Conservation (phyloP, 306 rosid species). For the Betula pendula region DNA sequence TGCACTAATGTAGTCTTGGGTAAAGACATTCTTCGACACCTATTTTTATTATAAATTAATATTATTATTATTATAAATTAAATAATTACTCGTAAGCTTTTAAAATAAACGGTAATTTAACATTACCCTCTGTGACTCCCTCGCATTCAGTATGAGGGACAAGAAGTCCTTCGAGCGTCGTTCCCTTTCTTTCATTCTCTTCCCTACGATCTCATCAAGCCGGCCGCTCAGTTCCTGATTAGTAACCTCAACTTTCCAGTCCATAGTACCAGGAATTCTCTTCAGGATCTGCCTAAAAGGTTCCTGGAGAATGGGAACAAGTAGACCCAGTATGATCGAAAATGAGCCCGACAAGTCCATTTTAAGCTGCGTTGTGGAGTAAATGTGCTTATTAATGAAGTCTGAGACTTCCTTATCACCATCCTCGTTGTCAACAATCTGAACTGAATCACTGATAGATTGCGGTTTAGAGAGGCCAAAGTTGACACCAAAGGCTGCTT, state of each 20-base stretch:
- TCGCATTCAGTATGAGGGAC: conserved; percentile 69
- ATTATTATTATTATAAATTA: too few species aligned
- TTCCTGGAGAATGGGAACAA: conserved; percentile 75
- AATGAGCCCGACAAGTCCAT: conserved; percentile 92
- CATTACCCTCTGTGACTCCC: conserved; percentile 48
- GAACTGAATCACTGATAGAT: conserved; percentile 30
- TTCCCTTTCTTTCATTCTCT: conserved; percentile 51
- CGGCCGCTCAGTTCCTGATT: conserved; percentile 55
- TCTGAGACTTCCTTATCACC: conserved; percentile 55
- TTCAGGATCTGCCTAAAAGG: conserved; percentile 79
- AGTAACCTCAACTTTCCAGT: conserved; percentile 72
- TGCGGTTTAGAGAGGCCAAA: conserved; percentile 70
- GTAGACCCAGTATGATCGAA: conserved; percentile 83
- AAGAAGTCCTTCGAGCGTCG: conserved; percentile 73
- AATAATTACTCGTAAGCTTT: too few species aligned
- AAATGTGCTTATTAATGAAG: conserved; percentile 77
- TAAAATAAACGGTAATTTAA: too few species aligned
- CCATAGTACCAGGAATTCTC: conserved; percentile 92
- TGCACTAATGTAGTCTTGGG: conserved; percentile 75
- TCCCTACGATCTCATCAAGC: conserved; percentile 66
- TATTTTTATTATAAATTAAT: too few species aligned
- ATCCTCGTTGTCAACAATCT: conserved; percentile 9
- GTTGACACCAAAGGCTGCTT: conserved; percentile 91
- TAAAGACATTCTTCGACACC: conserved; percentile 48
- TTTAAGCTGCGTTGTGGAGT: conserved; percentile 82